Base-by-base conservation (phyloP, 1,284 basidiomycete species). In the Tilletia horrida region DNA sequence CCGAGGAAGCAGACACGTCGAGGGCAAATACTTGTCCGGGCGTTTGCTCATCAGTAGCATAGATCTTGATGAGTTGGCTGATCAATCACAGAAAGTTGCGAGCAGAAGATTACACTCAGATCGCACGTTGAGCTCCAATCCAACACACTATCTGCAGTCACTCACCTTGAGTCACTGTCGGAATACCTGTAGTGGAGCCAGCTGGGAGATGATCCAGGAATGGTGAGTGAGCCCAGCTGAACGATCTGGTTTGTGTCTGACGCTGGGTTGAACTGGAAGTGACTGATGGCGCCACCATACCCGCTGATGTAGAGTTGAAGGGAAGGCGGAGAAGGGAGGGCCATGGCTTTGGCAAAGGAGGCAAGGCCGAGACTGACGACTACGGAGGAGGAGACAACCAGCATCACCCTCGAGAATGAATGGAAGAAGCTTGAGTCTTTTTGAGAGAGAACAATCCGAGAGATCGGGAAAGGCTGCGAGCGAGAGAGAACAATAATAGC, bases 231-330 rank as follows among this genome's bases (percentile, higher is more conserved):
- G n/a, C 23, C 23, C 14, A 27, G 11, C 25, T 52, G 50, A 13
- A 14, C 27, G 50, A 27, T 27, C 13, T 13, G 4, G 16, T 18
- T 16, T 18, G 45, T 48, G 4, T 18, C 50, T 7, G 23, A 14
- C 6, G 11, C 50, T 8, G 50, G 50, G 21, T 52, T 11, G 11
- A 52, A 52, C 11, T 27, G 23, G 50, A 52, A 52, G n/a, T 52
- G 50, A 27, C 50, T 21, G 50, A 52, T 52, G 21, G 7, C 11
- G 7, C 23, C 23, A 21, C 27, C 50, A 3, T 52, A 52, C 6
- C 50, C 50, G 50, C 50, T 52, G 16, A 25, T 27, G 50, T 52
- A 52, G 50, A 52, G 27, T 6, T 27, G 50, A 21, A 52, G 50
- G 4, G 50, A 27, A 23, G 45, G 45, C 45, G 45, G 16, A 23